These are phyloP conservation scores for Talaromyces adpressus DNA, from an alignment of 495 filamentous ascomycete genomes.

Conservation along the genomic window DNA sequence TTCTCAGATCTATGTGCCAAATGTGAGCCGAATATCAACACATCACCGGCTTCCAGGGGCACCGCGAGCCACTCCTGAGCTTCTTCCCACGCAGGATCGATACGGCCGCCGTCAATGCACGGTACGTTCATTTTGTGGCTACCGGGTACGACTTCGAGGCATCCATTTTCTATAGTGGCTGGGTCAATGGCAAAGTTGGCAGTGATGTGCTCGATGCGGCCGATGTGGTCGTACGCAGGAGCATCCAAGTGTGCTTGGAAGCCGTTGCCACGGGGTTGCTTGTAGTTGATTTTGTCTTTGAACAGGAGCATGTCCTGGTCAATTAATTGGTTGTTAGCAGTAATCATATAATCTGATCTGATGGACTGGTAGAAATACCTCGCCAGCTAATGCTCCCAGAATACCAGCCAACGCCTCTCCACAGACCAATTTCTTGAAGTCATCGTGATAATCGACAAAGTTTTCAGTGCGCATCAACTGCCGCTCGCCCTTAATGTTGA, in stretches of 20 bases:
- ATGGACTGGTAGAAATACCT: conserved; percentile 4
- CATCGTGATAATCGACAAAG: conserved; percentile 32
- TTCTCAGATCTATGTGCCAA: conserved; percentile 32
- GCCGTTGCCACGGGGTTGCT: conserved; percentile 28
- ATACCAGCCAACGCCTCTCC: conserved; percentile 25
- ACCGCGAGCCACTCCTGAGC: conserved; percentile 30
- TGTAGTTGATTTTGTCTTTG: conserved; percentile 41
- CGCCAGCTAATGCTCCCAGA: conserved; percentile 27
- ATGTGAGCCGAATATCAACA: conserved; percentile 35
- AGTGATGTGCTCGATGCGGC: conserved; percentile 35
- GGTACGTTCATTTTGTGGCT: conserved; percentile 33
- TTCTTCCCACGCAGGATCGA: conserved; percentile 26
- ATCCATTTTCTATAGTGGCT: conserved; percentile 31
- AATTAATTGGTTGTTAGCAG: too few species aligned
- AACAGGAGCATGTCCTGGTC: conserved; percentile 32
- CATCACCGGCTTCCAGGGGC: conserved; percentile 28
- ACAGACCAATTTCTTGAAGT: conserved; percentile 27
- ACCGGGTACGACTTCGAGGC: conserved; percentile 34
- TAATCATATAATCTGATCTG: too few species aligned
- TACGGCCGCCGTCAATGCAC: conserved; percentile 23
- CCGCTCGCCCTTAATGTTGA: conserved; percentile 31
- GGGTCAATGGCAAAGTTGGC: conserved; percentile 34
- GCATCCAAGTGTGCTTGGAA: conserved; percentile 38
- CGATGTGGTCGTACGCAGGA: conserved; percentile 37
- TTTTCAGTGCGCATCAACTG: conserved; percentile 38